A percentile compares a stretch with the other conserved stretches of the same genome.
These are phyloP conservation scores for Trichoderma hamatum DNA, from an alignment of 2,329 filamentous ascomycete species.

Conservation along the genomic window DNA sequence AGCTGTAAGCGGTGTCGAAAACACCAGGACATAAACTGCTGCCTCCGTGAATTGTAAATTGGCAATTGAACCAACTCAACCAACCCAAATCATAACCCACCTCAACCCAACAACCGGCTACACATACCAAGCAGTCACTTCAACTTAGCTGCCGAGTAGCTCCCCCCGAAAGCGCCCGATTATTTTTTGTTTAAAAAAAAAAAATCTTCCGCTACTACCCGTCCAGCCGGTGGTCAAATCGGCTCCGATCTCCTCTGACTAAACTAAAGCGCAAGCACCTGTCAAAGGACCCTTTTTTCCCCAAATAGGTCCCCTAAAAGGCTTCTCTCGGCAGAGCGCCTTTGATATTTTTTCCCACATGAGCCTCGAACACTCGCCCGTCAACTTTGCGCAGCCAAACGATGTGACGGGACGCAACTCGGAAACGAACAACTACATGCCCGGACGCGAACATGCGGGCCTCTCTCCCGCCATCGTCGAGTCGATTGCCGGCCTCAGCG, in stretches of 20 bases:
- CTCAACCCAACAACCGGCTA: background rate
- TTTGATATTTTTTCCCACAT: background rate
- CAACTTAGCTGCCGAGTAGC: background rate
- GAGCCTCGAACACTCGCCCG: constrained; percentile 23
- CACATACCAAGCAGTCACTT: background rate
- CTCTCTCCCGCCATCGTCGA: constrained; percentile 80
- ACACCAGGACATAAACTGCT: background rate
- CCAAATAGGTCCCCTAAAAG: background rate
- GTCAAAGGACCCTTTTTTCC: background rate
- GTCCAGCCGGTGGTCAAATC: constrained; percentile 10
- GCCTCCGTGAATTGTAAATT: background rate
- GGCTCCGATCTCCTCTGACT: background rate
- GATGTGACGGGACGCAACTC: constrained; percentile 34
- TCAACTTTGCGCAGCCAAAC: constrained; percentile 21
- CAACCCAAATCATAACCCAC: background rate
- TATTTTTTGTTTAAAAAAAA: background rate
- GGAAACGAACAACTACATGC: constrained; percentile 46
- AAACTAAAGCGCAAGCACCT: background rate
- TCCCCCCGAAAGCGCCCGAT: constrained; percentile 1
- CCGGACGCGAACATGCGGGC: constrained; percentile 55
- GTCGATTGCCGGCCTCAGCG: constrained; percentile 85
- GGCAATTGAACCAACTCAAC: background rate
- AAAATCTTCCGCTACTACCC: constrained; percentile 16
- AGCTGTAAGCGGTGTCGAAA: background rate
- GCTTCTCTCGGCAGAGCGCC: too few relatives aligned